Percentiles rank a stretch among this genome's conserved stretches.
These are phyloP conservation scores for Xylaria sp. DNA, from an alignment of 2,329 filamentous ascomycete species.

Conservation along the genomic window DNA sequence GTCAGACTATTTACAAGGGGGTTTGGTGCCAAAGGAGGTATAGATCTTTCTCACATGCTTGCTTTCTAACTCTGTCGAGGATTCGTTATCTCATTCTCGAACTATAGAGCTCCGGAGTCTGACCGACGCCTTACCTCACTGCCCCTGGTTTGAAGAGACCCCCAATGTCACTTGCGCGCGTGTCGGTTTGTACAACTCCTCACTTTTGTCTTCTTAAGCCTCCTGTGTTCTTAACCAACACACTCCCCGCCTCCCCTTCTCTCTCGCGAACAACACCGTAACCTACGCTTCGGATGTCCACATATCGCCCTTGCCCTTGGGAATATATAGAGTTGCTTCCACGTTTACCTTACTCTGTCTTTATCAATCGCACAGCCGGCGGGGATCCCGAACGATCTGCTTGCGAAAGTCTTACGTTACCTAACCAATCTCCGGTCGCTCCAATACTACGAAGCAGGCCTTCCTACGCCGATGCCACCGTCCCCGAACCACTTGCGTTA, in stretches of 20 bases:
- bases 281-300: constrained; percentile 38
- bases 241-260: constrained; percentile 39
- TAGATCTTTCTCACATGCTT: constrained; percentile 43
- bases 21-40: constrained; percentile 43
- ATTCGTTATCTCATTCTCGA: constrained; percentile 41
- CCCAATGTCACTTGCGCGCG: constrained; percentile 43
- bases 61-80: constrained; percentile 40
- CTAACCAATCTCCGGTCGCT: constrained; percentile 20
- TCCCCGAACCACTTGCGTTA: constrained; percentile 18
- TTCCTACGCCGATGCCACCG: constrained; percentile 23
- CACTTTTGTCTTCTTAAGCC: constrained; percentile 39
- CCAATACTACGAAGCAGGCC: constrained; percentile 15
- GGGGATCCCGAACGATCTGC: constrained; percentile 23
- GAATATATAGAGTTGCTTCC: constrained; percentile 53
- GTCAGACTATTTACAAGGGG: constrained; percentile 36
- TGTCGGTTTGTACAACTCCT: constrained; percentile 41
- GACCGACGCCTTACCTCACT: constrained; percentile 42
- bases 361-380: constrained; percentile 27
- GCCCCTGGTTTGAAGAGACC: constrained; percentile 39
- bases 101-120: constrained; percentile 46
- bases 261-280: constrained; percentile 43
- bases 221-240: constrained; percentile 29
- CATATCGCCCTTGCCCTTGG: constrained; percentile 28
- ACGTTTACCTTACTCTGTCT: constrained; percentile 47
- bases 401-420: constrained; percentile 8